These are phyloP conservation scores for Aspergillus latus DNA, from an alignment of 2,329 filamentous ascomycete species.

Conservation along the genomic window DNA sequence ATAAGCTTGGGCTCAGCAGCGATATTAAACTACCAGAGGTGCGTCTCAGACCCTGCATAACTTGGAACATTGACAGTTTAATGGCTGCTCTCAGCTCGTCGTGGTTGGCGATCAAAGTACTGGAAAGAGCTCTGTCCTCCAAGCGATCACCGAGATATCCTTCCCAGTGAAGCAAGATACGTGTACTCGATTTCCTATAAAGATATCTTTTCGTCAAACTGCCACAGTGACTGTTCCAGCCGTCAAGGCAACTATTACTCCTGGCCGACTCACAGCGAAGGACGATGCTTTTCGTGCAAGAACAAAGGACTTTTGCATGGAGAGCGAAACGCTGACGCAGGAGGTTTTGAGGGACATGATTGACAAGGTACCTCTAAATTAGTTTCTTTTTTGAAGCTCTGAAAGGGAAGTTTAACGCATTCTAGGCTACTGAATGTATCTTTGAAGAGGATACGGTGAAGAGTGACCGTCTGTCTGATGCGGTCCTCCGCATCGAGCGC, in stretches of 20 bases:
- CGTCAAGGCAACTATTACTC: conserved; percentile 1
- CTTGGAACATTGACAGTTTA: not conserved
- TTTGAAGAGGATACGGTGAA: not conserved
- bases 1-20: conserved; percentile 18
- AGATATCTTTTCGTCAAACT: conserved; percentile 12
- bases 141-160: conserved; percentile 10
- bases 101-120: conserved; percentile 8
- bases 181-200: conserved; percentile 11
- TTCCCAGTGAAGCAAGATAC: conserved; percentile 6
- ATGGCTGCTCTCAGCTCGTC: not conserved
- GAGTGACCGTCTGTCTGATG: not conserved
- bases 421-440: conserved; percentile 3
- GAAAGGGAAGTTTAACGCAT: not conserved
- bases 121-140: conserved; percentile 16
- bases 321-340: conserved; percentile 2
- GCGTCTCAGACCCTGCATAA: not conserved
- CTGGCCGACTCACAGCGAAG: not conserved
- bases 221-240: not conserved
- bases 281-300: not conserved
- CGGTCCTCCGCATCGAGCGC: conserved; percentile 56
- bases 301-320: not conserved
- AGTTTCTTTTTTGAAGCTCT: not conserved
- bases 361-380: not conserved
- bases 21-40: conserved; percentile 21
- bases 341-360: conserved; percentile 7